Base-by-base conservation (phyloP, 2,329 filamentous ascomycete species). In the Macrophomina pseudophaseolina region DNA sequence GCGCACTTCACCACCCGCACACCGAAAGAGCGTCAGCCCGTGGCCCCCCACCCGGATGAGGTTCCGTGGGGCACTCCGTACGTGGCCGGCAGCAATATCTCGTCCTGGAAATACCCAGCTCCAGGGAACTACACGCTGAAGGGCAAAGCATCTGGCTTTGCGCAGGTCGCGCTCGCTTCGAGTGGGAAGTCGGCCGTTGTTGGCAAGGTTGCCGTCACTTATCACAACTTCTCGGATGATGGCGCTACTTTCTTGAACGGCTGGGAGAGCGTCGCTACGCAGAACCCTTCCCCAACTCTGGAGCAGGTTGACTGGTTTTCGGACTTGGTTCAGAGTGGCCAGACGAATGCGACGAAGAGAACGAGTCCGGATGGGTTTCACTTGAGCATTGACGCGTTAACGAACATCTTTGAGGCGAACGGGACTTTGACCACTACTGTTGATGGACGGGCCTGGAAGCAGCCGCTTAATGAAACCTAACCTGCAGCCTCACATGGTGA, bases 331-430 rank as follows among this genome's bases (percentile, higher is more conserved):
- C 74, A 77, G 28, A 78, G 70, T 1, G 80, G 80, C 0, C 67
- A 66, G 2, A 69, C 69, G 0, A 69, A 69, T 4, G 74, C 71
- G 0, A 79, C 72, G 0, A 83, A 82, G 71, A 76, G 73, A 60
- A 83, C 81, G 0, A 73, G 78, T 5, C 69, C 73, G 0, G 74
- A 70, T 1, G 80, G 80, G 1, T 80, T 82, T 40, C 78, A 81
- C 65, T 60, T 83, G 23, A 66, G 68, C 1, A 80, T 81, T 23
- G 76, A 83, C 72, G 74, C 72, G 2, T 60, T 79, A 69, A 69
- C 66, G 4, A 83, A 82, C 48, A 73, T 79, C 0, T 82, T 82
- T 68, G 67, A 79, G 7, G 79, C 80, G 0, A 82, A 78, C 66
- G 81, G 81, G 1, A 80, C 76, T 0, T 63, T 82, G 64, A 76